Base-by-base conservation (phyloP, 768 basidiomycete genomes). In the Pulveroboletus sp. region DNA sequence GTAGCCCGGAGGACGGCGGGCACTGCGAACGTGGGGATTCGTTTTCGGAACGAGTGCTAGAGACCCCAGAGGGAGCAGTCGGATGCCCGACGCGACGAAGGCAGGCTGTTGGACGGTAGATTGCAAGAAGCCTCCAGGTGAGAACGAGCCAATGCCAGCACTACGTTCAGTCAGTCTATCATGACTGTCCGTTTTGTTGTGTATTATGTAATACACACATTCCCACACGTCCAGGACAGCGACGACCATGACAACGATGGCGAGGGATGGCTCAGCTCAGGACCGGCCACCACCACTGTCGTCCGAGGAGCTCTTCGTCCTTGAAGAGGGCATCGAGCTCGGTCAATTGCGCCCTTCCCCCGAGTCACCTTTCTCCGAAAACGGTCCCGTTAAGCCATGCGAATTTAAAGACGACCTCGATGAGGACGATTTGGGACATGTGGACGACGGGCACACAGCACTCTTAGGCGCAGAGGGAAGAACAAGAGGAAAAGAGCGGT, bases 381-480 rank as follows among this genome's bases (percentile, higher is more conserved):
- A 50, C 18, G 61, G 61, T 32, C 50, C 42, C 5, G 48, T 57
- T 10, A 57, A 57, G 2, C 62, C 61, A 24, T 68, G 63, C 11
- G 65, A 37, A 9, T 35, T n/a, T 8, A 37, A 64, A 42, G 60
- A 68, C 24, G 72, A 75, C 40, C 49, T 46, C 26, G 64, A 69
- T 0, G 26, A 5, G 11, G 44, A 27, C n/a, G 44, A 45, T n/a
- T 24, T 24, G 24, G 33, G 35, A n/a, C 10, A 45, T 14, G 33
- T 11, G 17, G 73, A 72, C 30, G 75, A 75, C 5, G 78, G 73
- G 1, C 70, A 61, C 31, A 64, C 62, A 21, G 79, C 78, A 3
- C 66, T 86, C 5, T 67, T 86, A 3, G 69, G 64, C 17, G 56
- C 68, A 38, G 61, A 59, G 30, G 58, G 57, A 26, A 60, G 66